These are phyloP conservation scores for Xylaria sp. DNA, from an alignment of 2,329 filamentous ascomycete genomes.

Conservation along the genomic window DNA sequence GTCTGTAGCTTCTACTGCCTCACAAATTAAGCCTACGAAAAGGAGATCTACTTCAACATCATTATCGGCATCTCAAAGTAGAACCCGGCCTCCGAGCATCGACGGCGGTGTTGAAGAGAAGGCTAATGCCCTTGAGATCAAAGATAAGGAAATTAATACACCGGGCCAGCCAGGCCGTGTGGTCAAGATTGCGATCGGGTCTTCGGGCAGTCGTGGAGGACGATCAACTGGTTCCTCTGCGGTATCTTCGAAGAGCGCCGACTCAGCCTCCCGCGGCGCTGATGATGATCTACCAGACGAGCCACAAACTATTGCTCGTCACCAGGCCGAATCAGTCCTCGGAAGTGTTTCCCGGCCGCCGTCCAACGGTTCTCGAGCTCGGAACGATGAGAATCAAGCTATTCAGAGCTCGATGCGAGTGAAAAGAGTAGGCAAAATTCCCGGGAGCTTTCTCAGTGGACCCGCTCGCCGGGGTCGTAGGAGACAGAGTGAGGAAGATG, in stretches of 20 bases:
- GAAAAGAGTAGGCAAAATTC: constrained; percentile 75
- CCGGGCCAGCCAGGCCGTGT: constrained; percentile 57
- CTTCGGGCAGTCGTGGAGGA: constrained; percentile 53
- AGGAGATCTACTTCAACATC: constrained; percentile 53
- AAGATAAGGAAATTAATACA: constrained; percentile 55
- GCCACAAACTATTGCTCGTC: constrained; percentile 55
- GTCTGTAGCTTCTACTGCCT: constrained; percentile 29
- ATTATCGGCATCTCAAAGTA: constrained; percentile 44
- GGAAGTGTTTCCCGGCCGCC: constrained; percentile 60
- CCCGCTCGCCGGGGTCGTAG: constrained; percentile 77
- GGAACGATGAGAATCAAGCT: constrained; percentile 67
- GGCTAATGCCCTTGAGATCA: constrained; percentile 41
- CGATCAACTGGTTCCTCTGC: constrained; percentile 46
- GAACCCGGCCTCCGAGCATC: constrained; percentile 48
- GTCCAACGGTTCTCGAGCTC: constrained; percentile 55
- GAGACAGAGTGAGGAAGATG: constrained; percentile 70
- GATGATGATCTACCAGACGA: constrained; percentile 56
- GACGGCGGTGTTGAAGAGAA: constrained; percentile 51
- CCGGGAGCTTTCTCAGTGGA: constrained; percentile 79
- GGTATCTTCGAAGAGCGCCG: constrained; percentile 42
- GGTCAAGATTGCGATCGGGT: constrained; percentile 60
- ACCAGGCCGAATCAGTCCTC: constrained; percentile 53
- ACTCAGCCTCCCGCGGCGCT: constrained; percentile 37
- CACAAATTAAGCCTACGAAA: constrained; percentile 45
- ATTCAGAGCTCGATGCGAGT: constrained; percentile 77